Evolutionary conservation across 495 filamentous ascomycete species (phyloP).

Genomic region (Neurospora sp.): DNA sequence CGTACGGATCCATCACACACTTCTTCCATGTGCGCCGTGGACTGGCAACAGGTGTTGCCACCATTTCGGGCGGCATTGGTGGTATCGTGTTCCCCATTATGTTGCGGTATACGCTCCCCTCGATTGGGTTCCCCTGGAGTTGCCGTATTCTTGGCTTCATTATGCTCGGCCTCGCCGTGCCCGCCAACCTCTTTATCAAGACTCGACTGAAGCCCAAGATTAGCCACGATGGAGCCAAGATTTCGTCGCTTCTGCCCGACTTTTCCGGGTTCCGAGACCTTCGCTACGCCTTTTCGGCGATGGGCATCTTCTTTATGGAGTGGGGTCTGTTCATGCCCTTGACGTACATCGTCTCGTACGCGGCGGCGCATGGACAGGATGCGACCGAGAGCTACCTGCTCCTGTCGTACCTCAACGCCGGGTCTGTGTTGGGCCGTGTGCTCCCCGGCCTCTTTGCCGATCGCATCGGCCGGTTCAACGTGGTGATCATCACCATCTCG

Average conservation of each 20-base stretch:
- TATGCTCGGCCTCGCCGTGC: constrained; percentile 39
- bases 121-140: constrained; percentile 47
- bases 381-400: constrained; percentile 52
- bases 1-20: constrained; percentile 52
- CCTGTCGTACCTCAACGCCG: constrained; percentile 48
- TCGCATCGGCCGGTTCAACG: constrained; percentile 42
- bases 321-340: constrained; percentile 38
- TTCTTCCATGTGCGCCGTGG: constrained; percentile 54
- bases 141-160: constrained; percentile 51
- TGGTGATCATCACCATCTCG: constrained; percentile 43
- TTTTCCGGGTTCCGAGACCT: constrained; percentile 44
- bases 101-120: constrained; percentile 37
- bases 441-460: constrained; percentile 62
- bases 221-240: constrained; percentile 15
- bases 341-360: constrained; percentile 44
- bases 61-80: constrained; percentile 49
- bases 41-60: constrained; percentile 55
- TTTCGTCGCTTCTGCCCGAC: constrained; percentile 35
- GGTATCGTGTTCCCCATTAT: constrained; percentile 53
- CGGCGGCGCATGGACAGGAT: constrained; percentile 36
- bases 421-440: constrained; percentile 56
- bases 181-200: constrained; percentile 45
- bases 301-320: constrained; percentile 48
- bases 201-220: constrained; percentile 37
- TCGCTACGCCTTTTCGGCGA: constrained; percentile 43